Conservation (phyloP, 345 rosid species). For the Populus simonii region DNA sequence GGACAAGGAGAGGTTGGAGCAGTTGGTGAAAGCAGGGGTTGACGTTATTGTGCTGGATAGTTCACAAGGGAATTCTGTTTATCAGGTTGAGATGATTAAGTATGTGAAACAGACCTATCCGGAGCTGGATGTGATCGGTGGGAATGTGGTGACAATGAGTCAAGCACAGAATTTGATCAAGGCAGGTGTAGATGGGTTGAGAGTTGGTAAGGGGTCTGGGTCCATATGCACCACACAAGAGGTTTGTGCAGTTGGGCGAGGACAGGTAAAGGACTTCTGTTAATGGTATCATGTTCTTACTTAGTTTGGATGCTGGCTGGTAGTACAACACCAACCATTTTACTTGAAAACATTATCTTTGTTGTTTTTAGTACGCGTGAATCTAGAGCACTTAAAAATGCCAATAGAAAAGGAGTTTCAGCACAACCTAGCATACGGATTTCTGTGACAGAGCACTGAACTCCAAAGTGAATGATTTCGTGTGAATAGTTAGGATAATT, state of each 20-base stretch:
- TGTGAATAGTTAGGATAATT: neutral
- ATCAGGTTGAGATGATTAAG: conserved; percentile 86
- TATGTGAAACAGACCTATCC: conserved; percentile 63
- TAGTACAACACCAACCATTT: too few species aligned
- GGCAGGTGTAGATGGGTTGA: conserved; percentile 75
- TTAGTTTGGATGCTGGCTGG: too few species aligned
- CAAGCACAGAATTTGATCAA: conserved; percentile 86
- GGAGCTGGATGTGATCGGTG: conserved; percentile 79
- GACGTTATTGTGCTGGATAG: conserved; percentile 79
- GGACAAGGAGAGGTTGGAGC: conserved; percentile 78
- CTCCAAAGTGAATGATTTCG: neutral
- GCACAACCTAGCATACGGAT: neutral
- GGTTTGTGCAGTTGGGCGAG: conserved; percentile 93
- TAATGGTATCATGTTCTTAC: neutral
- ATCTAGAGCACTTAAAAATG: neutral
- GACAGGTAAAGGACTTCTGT: conserved; percentile 57
- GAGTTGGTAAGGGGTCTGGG: conserved; percentile 97
- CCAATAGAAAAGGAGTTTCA: neutral
- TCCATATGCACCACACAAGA: conserved; percentile 96
- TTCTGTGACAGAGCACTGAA: neutral
- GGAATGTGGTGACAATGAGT: conserved; percentile 80
- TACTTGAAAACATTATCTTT: neutral
- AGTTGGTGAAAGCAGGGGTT: conserved; percentile 62
- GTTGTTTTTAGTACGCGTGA: neutral
- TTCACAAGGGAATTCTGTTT: conserved; percentile 87